Conservation (phyloP, 257 asterid genomes). For the Penstemon newberryi region DNA sequence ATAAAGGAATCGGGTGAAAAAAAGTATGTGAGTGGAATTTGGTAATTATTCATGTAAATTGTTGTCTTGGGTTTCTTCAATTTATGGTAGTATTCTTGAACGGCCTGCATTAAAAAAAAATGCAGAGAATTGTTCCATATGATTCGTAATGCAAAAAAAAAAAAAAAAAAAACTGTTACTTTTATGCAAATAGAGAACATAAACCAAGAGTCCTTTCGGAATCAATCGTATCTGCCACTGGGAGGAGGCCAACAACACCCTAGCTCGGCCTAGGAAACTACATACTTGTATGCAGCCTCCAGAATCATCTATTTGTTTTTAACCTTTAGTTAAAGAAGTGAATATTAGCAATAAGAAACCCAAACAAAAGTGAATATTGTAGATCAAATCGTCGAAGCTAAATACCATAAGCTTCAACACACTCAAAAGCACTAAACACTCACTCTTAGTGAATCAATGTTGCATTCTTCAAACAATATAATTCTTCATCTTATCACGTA, state of each 20-base stretch:
- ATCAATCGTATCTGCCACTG: slow-evolving; percentile 67
- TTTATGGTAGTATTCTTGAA: slow-evolving; percentile 57
- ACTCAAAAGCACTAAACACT: too few relatives aligned
- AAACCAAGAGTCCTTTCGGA: neutral
- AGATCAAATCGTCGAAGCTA: too few relatives aligned
- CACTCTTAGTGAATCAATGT: too few relatives aligned
- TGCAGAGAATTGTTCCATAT: neutral
- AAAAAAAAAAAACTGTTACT: neutral
- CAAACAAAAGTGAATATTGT: too few relatives aligned
- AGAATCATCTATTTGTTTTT: neutral
- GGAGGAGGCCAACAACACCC: slow-evolving; percentile 79
- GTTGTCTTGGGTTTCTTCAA: slow-evolving; percentile 35
- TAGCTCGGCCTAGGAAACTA: slow-evolving; percentile 65
- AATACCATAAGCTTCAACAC: too few relatives aligned
- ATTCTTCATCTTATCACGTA: too few relatives aligned
- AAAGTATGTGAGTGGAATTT: too few relatives aligned
- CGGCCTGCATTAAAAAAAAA: slow-evolving; percentile 56
- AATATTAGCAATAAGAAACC: too few relatives aligned
- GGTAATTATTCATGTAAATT: slow-evolving; percentile 11
- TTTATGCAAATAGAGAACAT: too few relatives aligned
- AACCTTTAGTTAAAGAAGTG: too few relatives aligned
- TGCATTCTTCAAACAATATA: too few relatives aligned
- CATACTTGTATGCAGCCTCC: slow-evolving; percentile 56
- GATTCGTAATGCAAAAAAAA: neutral
- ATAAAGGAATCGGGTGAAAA: too few relatives aligned